Conservation (phyloP, 176 grass and related monocot genomes). For the Musa itinerans region DNA sequence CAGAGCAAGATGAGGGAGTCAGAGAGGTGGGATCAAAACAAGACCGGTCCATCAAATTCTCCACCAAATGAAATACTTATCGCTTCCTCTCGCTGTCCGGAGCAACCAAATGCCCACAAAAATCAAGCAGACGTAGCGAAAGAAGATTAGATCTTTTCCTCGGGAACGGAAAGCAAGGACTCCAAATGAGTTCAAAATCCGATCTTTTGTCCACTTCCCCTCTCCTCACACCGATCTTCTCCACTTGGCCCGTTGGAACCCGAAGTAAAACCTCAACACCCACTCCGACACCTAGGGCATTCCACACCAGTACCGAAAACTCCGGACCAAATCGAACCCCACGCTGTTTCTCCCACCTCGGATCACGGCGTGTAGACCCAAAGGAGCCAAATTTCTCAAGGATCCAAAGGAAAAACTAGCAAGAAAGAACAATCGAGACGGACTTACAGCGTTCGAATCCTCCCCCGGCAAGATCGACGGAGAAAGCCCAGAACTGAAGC, state of each 20-base stretch:
- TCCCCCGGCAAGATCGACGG: background rate
- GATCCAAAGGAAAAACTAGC: background rate
- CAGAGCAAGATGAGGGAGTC: conserved; percentile 4
- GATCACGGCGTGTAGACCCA: background rate
- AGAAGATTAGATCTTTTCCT: conserved; percentile 20
- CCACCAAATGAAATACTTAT: background rate
- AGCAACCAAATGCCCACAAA: background rate
- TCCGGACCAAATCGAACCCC: background rate
- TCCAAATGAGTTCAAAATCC: conserved; percentile 13
- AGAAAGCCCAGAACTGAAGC: background rate
- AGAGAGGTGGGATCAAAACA: background rate
- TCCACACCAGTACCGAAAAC: background rate
- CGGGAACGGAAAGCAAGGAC: conserved; percentile 9
- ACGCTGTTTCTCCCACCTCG: background rate
- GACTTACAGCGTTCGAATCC: background rate
- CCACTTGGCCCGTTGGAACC: conserved; percentile 14
- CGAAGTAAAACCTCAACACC: conserved; percentile 19
- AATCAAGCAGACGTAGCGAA: background rate
- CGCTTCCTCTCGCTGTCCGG: background rate
- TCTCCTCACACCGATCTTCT: conserved; percentile 22
- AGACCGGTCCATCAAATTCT: background rate
- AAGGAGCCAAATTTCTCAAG: background rate
- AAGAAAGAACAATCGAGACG: background rate
- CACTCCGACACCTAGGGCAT: background rate
- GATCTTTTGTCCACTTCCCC: conserved; percentile 26